Evolutionary conservation across 2,329 filamentous ascomycete species (phyloP).

Genomic region (Aspergillus intermedius): DNA sequence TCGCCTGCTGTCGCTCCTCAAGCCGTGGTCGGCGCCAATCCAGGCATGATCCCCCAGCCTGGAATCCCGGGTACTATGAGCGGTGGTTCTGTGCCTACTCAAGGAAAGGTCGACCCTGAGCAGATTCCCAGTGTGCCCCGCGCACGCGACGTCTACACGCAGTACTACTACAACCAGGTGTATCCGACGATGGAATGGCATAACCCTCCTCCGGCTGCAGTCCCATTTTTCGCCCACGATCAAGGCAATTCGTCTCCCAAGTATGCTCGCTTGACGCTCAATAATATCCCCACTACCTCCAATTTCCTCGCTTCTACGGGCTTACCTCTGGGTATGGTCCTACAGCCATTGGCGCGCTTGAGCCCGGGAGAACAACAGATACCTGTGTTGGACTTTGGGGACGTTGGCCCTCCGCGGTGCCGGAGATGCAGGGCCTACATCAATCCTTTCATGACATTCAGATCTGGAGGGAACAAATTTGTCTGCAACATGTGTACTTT

Average conservation of each 20-base stretch:
- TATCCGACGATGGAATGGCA: conserved; percentile 96
- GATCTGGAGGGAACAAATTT: conserved; percentile 88
- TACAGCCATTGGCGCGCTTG: conserved; percentile 80
- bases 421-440: conserved; percentile 92
- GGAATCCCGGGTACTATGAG: conserved; percentile 41
- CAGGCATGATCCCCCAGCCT: conserved; percentile 22
- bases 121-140: conserved; percentile 86
- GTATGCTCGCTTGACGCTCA: conserved; percentile 82
- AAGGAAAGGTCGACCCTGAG: conserved; percentile 77
- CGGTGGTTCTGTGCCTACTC: conserved; percentile 56
- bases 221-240: conserved; percentile 89
- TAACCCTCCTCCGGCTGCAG: conserved; percentile 76
- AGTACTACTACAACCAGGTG: conserved; percentile 77
- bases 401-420: conserved; percentile 81
- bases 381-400: conserved; percentile 91
- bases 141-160: conserved; percentile 73
- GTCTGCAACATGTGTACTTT: conserved; percentile 98
- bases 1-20: conserved; percentile 23
- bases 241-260: conserved; percentile 97
- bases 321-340: conserved; percentile 75
- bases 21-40: conserved; percentile 7
- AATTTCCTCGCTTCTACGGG: conserved; percentile 76
- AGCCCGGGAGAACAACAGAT: conserved; percentile 81
- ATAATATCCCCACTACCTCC: conserved; percentile 77
- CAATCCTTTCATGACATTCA: conserved; percentile 98